Percentiles rank a stretch among this genome's conserved stretches.
Evolutionary conservation across 768 basidiomycete genomes (phyloP).

Genomic region (Rhodotorula diobovata): DNA sequence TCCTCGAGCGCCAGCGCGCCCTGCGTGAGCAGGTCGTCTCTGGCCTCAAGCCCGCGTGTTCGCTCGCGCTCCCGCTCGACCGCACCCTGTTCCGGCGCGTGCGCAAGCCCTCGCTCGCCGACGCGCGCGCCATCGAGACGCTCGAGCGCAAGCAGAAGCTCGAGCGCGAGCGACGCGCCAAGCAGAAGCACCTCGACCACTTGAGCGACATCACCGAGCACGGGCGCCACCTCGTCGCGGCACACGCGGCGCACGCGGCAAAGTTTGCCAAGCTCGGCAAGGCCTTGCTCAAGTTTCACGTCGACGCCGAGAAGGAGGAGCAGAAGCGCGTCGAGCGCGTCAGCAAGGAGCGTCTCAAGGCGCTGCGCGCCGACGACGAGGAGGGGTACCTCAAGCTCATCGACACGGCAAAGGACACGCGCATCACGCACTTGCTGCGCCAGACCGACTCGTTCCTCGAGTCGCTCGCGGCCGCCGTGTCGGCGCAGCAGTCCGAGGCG

Average conservation of each 20-base stretch:
- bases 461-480: conserved; percentile 86
- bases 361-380: conserved; percentile 95
- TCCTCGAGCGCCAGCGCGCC: conserved; percentile 83
- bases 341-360: conserved; percentile 94
- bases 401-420: conserved; percentile 97
- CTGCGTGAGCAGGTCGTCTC: conserved; percentile 80
- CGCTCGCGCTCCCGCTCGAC: conserved; percentile 70
- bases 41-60: conserved; percentile 76
- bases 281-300: conserved; percentile 76
- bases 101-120: conserved; percentile 63
- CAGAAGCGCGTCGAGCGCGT: conserved; percentile 93
- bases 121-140: conserved; percentile 81
- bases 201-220: conserved; percentile 79
- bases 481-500: conserved; percentile 78
- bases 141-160: conserved; percentile 84
- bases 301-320: conserved; percentile 91
- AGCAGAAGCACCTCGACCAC: conserved; percentile 94
- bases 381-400: conserved; percentile 99
- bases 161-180: conserved; percentile 88
- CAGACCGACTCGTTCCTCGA: conserved; percentile 95
- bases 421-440: conserved; percentile 89
- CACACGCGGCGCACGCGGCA: conserved; percentile 56
- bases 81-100: conserved; percentile 82
- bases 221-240: conserved; percentile 67
- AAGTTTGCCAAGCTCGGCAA: conserved; percentile 64